Conservation (phyloP, 306 rosid genomes). For the Ochetophila trinervis region DNA sequence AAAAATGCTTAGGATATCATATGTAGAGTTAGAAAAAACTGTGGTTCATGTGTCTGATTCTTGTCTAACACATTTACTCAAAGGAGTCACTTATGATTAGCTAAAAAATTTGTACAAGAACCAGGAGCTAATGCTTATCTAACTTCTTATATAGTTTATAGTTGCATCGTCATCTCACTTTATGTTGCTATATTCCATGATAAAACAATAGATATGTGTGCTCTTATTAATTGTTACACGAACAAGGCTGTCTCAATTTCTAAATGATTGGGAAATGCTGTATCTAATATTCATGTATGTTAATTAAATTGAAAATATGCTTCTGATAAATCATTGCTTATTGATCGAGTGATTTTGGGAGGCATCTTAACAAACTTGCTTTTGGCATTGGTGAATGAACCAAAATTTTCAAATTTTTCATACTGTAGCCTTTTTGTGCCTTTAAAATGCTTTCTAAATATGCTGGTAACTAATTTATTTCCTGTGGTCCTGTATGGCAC, state of each 20-base stretch:
- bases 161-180: too few relatives aligned
- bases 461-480: slow-evolving; percentile 1
- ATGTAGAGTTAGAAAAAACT: too few relatives aligned
- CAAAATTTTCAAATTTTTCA: slow-evolving; percentile 8
- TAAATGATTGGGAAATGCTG: too few relatives aligned
- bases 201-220: not conserved
- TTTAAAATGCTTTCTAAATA: not conserved
- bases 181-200: not conserved
- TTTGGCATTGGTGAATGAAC: not conserved
- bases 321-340: not conserved
- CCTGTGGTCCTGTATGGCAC: not conserved
- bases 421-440: not conserved
- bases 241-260: not conserved
- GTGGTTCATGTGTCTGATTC: too few relatives aligned
- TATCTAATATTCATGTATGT: too few relatives aligned
- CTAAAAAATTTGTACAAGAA: too few relatives aligned
- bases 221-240: not conserved
- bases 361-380: not conserved
- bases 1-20: too few relatives aligned
- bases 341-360: not conserved
- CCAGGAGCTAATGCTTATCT: too few relatives aligned
- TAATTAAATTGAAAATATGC: too few relatives aligned
- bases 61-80: too few relatives aligned
- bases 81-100: too few relatives aligned
- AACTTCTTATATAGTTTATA: not conserved